phyloP scores from a whole-genome alignment of 2,329 filamentous ascomycete species.

The Fusarium gaditjirri region DNA sequence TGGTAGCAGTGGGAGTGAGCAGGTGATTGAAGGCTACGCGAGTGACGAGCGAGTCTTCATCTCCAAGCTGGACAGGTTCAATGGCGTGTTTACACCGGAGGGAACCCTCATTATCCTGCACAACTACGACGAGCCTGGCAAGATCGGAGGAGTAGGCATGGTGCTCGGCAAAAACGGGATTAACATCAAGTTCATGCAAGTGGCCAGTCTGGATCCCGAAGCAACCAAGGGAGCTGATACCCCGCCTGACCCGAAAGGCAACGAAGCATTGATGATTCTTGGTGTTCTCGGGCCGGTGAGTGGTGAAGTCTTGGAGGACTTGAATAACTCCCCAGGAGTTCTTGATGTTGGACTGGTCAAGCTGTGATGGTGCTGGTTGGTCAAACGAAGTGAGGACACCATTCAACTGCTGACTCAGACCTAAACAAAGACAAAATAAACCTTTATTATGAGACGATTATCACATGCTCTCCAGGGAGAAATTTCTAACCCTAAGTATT shows the following conservation, averaged over 20 bases:
- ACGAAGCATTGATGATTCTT: constrained; percentile 85
- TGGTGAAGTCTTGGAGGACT: constrained; percentile 62
- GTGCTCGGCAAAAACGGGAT: constrained; percentile 75
- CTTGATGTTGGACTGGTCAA: constrained; percentile 65
- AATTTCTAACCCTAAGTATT: not conserved
- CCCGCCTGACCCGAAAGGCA: constrained; percentile 50
- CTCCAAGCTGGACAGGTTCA: constrained; percentile 77
- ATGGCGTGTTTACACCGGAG: constrained; percentile 76
- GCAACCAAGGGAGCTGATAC: constrained; percentile 38
- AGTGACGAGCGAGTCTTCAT: constrained; percentile 74
- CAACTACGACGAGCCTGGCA: constrained; percentile 84
- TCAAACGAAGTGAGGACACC: not conserved
- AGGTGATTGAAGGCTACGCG: constrained; percentile 73
- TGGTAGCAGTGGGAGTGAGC: constrained; percentile 47
- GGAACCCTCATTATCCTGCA: constrained; percentile 81
- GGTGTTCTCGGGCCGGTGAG: constrained; percentile 75
- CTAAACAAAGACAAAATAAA: not conserved
- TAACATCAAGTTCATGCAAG: constrained; percentile 85
- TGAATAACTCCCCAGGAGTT: constrained; percentile 63
- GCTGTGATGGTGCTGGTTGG: constrained; percentile 44
- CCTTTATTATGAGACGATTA: not conserved
- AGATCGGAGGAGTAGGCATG: constrained; percentile 82
- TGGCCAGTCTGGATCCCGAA: constrained; percentile 61
- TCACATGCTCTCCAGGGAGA: not conserved
- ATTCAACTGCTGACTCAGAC: not conserved